phyloP scores from a whole-genome alignment of 2,329 filamentous ascomycete species.

The Lecanicillium sp. region DNA sequence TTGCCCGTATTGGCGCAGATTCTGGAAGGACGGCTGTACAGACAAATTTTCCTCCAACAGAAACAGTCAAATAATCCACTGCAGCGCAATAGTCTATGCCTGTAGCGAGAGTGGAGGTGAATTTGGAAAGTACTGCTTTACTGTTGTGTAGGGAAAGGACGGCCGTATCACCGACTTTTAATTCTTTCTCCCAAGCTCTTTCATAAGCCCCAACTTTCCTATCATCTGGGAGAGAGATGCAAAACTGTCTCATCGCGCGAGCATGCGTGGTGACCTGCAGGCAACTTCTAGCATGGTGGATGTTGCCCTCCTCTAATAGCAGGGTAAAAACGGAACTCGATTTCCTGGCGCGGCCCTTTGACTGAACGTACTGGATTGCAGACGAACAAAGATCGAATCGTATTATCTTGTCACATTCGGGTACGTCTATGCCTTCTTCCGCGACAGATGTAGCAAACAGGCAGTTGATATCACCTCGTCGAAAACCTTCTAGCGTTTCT shows the following conservation, averaged over 20 bases:
- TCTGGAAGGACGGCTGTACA: conserved; percentile 77
- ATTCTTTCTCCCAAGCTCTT: conserved; percentile 35
- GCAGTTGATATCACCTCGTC: conserved; percentile 51
- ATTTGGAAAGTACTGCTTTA: conserved; percentile 63
- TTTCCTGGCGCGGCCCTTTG: conserved; percentile 77
- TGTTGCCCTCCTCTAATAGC: conserved; percentile 70
- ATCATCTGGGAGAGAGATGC: conserved; percentile 64
- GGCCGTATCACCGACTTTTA: conserved; percentile 57
- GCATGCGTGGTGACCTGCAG: conserved; percentile 55
- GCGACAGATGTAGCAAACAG: conserved; percentile 60
- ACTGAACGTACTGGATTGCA: conserved; percentile 93
- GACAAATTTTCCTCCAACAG: conserved; percentile 51
- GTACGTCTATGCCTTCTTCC: conserved; percentile 61
- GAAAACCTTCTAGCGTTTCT: conserved; percentile 59
- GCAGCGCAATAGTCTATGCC: conserved; percentile 22
- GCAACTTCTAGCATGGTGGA: conserved; percentile 47
- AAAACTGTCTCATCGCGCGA: conserved; percentile 64
- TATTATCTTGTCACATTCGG: conserved; percentile 59
- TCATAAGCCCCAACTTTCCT: conserved; percentile 39
- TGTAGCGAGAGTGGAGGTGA: conserved; percentile 54
- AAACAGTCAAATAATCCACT: conserved; percentile 55
- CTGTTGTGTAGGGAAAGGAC: conserved; percentile 75
- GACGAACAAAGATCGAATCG: conserved; percentile 84
- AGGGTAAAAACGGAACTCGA: conserved; percentile 71
- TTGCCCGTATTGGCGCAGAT: conserved; percentile 60